phyloP scores from a whole-genome alignment of 2,329 filamentous ascomycete species.

The Sclerotinia sclerotiorum region DNA sequence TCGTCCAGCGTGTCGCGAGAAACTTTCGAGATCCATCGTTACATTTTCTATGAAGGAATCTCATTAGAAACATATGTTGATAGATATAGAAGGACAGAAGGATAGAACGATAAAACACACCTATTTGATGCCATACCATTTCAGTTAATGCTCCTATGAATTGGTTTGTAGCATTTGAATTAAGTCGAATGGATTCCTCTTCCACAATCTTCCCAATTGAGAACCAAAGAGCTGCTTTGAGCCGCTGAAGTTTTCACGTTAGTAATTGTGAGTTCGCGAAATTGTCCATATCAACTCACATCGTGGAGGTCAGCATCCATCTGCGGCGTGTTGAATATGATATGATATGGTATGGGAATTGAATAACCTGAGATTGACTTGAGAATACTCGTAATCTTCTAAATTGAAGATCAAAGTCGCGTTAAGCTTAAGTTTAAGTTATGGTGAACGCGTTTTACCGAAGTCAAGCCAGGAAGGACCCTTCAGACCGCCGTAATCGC shows the following conservation, averaged over 20 bases:
- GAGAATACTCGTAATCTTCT: background rate
- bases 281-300: conserved; percentile 20
- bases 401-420: conserved; percentile 5
- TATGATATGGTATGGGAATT: conserved; percentile 9
- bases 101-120: conserved; percentile 48
- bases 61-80: background rate
- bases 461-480: background rate
- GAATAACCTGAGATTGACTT: background rate
- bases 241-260: conserved; percentile 52
- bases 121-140: conserved; percentile 83
- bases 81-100: background rate
- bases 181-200: conserved; percentile 69
- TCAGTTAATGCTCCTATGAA: conserved; percentile 86
- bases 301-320: conserved; percentile 35
- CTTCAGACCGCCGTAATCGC: background rate
- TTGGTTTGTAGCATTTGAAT: conserved; percentile 85
- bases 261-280: background rate
- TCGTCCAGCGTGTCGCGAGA: conserved; percentile 76
- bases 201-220: conserved; percentile 86
- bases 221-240: conserved; percentile 84
- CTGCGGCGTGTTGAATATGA: conserved; percentile 27
- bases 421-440: background rate
- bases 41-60: conserved; percentile 47
- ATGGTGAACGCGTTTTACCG: conserved; percentile 16
- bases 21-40: conserved; percentile 62